Conservation (phyloP, 2,329 filamentous ascomycete genomes). For the Pseudocercospora eumusae region DNA sequence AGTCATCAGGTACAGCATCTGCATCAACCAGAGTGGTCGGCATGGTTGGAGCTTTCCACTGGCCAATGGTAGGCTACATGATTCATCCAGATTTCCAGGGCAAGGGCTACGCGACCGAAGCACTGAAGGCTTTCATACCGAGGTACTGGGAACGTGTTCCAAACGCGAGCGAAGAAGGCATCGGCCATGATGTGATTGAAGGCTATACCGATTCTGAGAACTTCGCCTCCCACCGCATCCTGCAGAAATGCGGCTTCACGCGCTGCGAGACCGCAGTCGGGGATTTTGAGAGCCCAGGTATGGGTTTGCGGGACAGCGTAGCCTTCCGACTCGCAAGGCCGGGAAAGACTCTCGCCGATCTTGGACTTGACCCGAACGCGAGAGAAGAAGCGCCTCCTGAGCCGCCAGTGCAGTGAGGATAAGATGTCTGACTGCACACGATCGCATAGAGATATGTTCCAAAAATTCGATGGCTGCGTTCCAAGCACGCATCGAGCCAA, state of each 20-base stretch:
- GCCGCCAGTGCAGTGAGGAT: constrained; percentile 22
- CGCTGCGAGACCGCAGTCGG: constrained; percentile 44
- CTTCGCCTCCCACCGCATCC: constrained; percentile 56
- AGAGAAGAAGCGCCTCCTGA: constrained; percentile 13
- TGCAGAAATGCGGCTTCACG: constrained; percentile 59
- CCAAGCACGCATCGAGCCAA: background rate
- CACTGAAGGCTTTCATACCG: constrained; percentile 45
- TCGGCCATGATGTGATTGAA: constrained; percentile 43
- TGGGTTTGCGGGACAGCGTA: constrained; percentile 42
- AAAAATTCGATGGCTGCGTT: no score
- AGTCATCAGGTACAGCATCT: constrained; percentile 54
- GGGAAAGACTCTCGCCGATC: constrained; percentile 30
- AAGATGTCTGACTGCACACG: background rate
- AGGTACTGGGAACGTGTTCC: constrained; percentile 44
- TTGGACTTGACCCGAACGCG: constrained; percentile 22
- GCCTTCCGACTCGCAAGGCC: constrained; percentile 40
- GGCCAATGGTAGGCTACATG: constrained; percentile 48
- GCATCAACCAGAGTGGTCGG: constrained; percentile 58
- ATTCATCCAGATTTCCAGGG: constrained; percentile 41
- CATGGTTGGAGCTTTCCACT: constrained; percentile 46
- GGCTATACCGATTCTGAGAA: constrained; percentile 56
- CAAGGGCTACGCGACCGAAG: constrained; percentile 49
- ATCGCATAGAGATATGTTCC: background rate
- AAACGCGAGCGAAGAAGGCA: constrained; percentile 29
- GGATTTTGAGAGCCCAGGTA: constrained; percentile 42